Percentiles rank a stretch among this genome's conserved stretches.
Conservation (phyloP, 768 basidiomycete species). For the Tricholoma hemisulphureum region DNA sequence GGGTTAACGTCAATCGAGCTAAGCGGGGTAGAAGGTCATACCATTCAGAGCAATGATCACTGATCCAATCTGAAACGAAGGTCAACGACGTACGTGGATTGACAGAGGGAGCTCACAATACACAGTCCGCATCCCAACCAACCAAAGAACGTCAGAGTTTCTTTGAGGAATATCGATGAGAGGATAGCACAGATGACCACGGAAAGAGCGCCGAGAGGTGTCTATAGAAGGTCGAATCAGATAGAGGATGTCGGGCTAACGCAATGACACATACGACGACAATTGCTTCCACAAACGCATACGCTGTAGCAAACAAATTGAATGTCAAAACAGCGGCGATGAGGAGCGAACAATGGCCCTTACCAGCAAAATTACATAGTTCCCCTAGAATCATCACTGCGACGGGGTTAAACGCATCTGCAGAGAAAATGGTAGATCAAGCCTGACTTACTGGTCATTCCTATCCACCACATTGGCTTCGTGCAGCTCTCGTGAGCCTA, state of each 20-base stretch:
- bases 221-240: conserved; percentile 41
- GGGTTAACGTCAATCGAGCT: conserved; percentile 11
- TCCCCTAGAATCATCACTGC: conserved; percentile 91
- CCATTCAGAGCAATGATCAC: conserved; percentile 88
- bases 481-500: conserved; percentile 8
- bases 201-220: conserved; percentile 92
- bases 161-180: conserved; percentile 90
- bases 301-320: conserved; percentile 45
- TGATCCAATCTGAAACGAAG: conserved; percentile 62
- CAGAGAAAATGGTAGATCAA: neutral
- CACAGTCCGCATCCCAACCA: conserved; percentile 94
- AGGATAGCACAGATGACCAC: conserved; percentile 94
- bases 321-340: conserved; percentile 10
- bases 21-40: conserved; percentile 27
- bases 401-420: conserved; percentile 7
- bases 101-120: conserved; percentile 55
- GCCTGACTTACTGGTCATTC: conserved; percentile 80
- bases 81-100: conserved; percentile 1
- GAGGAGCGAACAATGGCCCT: conserved; percentile 33
- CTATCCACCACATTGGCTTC: conserved; percentile 88
- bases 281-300: conserved; percentile 89
- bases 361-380: conserved; percentile 83
- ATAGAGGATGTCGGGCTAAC: neutral
- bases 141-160: conserved; percentile 92
- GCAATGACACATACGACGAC: conserved; percentile 66